These are phyloP conservation scores for Metschnikowia cerradonensis DNA, from an alignment of 805 yeast genomes.

Conservation along the genomic window DNA sequence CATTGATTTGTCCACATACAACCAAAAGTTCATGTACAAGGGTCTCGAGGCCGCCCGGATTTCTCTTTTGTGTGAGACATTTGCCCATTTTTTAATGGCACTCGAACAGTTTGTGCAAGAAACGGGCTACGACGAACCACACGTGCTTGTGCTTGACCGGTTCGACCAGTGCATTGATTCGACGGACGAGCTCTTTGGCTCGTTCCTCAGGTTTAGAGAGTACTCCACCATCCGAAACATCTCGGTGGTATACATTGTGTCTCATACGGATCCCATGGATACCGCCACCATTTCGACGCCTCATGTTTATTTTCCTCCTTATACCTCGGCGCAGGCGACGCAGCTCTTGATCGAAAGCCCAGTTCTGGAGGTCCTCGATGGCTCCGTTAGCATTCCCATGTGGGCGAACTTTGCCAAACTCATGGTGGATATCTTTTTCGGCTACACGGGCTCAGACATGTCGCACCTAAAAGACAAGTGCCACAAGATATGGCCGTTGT, in stretches of 20 bases:
- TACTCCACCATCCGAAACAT: conserved; percentile 31
- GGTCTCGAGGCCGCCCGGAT: conserved; percentile 25
- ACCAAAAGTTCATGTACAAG: conserved; percentile 21
- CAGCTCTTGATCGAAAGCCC: conserved; percentile 26
- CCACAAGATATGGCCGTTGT: conserved; percentile 31
- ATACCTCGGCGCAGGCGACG: conserved; percentile 32
- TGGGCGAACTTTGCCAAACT: conserved; percentile 43
- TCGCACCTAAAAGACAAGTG: conserved; percentile 31
- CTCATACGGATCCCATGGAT: conserved; percentile 36
- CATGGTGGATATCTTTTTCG: conserved; percentile 42
- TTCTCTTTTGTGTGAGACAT: conserved; percentile 36
- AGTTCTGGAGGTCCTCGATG: conserved; percentile 4
- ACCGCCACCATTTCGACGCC: conserved; percentile 40
- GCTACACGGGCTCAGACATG: conserved; percentile 44
- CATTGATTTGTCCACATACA: conserved; percentile 18
- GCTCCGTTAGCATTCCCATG: conserved; percentile 18
- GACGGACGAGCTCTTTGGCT: conserved; percentile 36
- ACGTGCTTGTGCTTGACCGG: conserved; percentile 45
- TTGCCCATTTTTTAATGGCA: conserved; percentile 37
- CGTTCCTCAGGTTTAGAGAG: conserved; percentile 43
- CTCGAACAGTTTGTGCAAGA: conserved; percentile 36
- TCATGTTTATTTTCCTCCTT: conserved; percentile 35
- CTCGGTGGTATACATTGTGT: conserved; percentile 37
- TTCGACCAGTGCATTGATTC: conserved; percentile 45
- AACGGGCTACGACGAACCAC: conserved; percentile 28